These are phyloP conservation scores for Echium plantagineum DNA, from an alignment of 257 asterid genomes.

Conservation along the genomic window DNA sequence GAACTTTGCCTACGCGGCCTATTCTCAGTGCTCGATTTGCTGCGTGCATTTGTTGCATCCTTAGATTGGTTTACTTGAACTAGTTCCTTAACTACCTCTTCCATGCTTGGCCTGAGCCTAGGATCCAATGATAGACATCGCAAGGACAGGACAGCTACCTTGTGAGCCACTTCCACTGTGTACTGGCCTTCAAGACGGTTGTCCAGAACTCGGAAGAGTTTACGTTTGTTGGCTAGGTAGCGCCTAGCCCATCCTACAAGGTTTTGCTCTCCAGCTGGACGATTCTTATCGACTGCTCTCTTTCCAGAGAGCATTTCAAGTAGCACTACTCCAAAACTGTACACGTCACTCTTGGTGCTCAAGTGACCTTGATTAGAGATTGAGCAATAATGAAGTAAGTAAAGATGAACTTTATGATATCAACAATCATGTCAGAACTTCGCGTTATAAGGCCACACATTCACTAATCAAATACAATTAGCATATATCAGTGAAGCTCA, in stretches of 20 bases:
- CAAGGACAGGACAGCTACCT: slow-evolving; percentile 26
- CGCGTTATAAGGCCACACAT: not conserved
- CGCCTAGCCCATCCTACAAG: slow-evolving; percentile 50
- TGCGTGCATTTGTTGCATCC: slow-evolving; percentile 10
- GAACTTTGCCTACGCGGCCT: slow-evolving; percentile 32
- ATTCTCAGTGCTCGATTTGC: slow-evolving; percentile 11
- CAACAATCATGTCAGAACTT: not conserved
- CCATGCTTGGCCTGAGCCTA: slow-evolving; percentile 45
- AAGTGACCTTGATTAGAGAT: slow-evolving; percentile 28
- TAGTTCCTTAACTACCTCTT: slow-evolving; percentile 27
- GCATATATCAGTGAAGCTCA: not conserved
- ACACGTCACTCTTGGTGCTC: slow-evolving; percentile 47
- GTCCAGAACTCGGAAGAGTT: slow-evolving; percentile 40
- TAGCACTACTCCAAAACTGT: slow-evolving; percentile 52
- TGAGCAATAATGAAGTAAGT: not conserved
- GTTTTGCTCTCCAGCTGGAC: slow-evolving; percentile 44
- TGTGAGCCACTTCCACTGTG: slow-evolving; percentile 36
- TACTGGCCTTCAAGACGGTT: slow-evolving; percentile 57
- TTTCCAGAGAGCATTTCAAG: slow-evolving; percentile 47
- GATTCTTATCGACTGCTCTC: slow-evolving; percentile 47
- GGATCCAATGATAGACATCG: slow-evolving; percentile 39
- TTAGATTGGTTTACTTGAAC: slow-evolving; percentile 33
- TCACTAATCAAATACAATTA: not conserved
- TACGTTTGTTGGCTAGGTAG: slow-evolving; percentile 39
- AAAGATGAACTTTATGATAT: not conserved